Evolutionary conservation across 2,329 filamentous ascomycete species (phyloP), one percentile per base, ranked within the genome.

Genomic region (Fusarium heterosporum): DNA sequence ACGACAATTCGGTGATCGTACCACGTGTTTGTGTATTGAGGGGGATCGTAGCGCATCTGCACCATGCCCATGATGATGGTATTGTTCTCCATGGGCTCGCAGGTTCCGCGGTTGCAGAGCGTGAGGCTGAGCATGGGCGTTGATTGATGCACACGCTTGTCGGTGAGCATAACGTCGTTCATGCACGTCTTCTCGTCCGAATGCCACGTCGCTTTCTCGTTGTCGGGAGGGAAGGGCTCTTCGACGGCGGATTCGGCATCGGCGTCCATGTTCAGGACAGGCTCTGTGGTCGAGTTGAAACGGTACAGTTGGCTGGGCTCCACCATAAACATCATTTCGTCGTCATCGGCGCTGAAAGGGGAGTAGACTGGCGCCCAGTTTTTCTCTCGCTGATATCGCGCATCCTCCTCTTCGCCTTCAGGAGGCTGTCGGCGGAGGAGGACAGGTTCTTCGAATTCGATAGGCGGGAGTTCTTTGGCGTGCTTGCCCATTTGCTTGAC

Each of bases 91-190:
- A 43, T 51, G n/a, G 68, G 68, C 39, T 69, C 50, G 39, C 68
- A 70, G 1, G 43, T 14, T 16, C 61, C 65, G 38, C 68, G 68
- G 28, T 71, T 61, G 65, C 68, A 70, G 1, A 70, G 57, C 1
- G 68, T 70, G 8, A 70, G 26, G 25, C 68, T 71, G 22, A 70
- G 65, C 68, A 70, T 70, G 14, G 68, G 68, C n/a, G 68, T 71
- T 22, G 68, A 71, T 40, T 70, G 68, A 22, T 70, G 68, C 4
- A 70, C 68, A 5, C 63, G 55, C 36, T 55, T 57, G 32, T 70
- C 50, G n/a, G 65, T 55, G n/a, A 69, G 62, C 68, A 71, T 70
- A 9, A 70, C 68, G 12, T 70, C 68, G 50, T 70, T 68, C 42
- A 70, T 60, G 38, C 68, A 70, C 1, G 68, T 69, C 8, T 61